Base-by-base conservation (phyloP, 805 yeast genomes). In the Pichia eremophila region DNA sequence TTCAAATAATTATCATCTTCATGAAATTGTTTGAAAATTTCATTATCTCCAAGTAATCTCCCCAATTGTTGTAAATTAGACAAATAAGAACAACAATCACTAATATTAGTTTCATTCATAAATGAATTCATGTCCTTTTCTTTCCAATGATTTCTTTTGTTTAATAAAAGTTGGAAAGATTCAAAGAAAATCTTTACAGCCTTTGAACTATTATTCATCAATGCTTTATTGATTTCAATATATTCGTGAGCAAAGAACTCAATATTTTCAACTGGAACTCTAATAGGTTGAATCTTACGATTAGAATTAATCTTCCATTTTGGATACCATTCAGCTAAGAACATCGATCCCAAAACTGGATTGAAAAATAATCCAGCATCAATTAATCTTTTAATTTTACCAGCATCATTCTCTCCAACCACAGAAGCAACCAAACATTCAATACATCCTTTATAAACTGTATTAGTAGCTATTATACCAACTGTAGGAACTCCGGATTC, bases 221-320 rank as follows among this genome's bases (percentile, higher is more conserved):
- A 11, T 18, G 41, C 41, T 35, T 41, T 46, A 11, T 40, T 36
- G 10, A 53, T 17, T 12, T 62, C 65, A 50, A 73, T 52, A 7
- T 61, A 53, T 40, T 68, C 71, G 27, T 60, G 58, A 19, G 75
- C 64, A 7, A 79, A 63, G 43, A 75, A 69, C 48, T 72, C 75
- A 38, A 82, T 65, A 0, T 63, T 56, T 1, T 59, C 57, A 37
- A 67, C 57, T 0, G 75, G 71, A 37, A 79, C 69, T 11, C 68
- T 62, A 7, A 69, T 69, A 43, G 61, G 34, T 7, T 27, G 15
- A 5, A 53, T 15, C 17, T 40, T 37, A n/a, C 38, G 46, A 12
- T 42, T 44, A 27, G 41, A 46, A 7, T 44, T 18, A 11, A 37
- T 29, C 19, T 29, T 51, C 58, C 75, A 68, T 18, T 57, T 58